These are phyloP conservation scores for Westerdykella aurantiaca DNA, from an alignment of 2,329 filamentous ascomycete genomes.

Conservation along the genomic window DNA sequence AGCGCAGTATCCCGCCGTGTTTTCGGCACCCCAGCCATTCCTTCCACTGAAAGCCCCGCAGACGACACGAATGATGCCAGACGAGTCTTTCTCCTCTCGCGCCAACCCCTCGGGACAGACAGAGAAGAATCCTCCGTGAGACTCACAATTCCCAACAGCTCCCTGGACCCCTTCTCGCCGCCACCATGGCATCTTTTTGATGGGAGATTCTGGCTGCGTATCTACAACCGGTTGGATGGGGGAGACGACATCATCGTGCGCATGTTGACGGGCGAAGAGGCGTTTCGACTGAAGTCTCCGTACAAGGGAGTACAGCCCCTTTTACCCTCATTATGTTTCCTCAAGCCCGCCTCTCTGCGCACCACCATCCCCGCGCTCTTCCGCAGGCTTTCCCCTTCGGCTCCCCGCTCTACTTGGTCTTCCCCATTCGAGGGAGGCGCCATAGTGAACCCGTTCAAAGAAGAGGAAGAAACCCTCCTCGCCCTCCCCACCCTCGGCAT, in stretches of 20 bases:
- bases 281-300: too few relatives aligned
- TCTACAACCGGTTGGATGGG: constrained; percentile 31
- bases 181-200: constrained; percentile 51
- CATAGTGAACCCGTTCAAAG: constrained; percentile 4
- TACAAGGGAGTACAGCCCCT: too few relatives aligned
- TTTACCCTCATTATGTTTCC: too few relatives aligned
- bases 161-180: not conserved
- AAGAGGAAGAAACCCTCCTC: constrained; percentile 14
- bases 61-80: not conserved
- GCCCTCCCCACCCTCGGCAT: constrained; percentile 21
- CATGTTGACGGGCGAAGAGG: constrained; percentile 15
- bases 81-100: constrained; percentile 23
- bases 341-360: constrained; percentile 18
- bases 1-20: not conserved
- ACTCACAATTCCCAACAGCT: constrained; percentile 4
- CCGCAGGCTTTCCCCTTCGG: not conserved
- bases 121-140: constrained; percentile 1
- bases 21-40: constrained; percentile 12
- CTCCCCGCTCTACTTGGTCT: too few relatives aligned
- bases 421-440: too few relatives aligned
- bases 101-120: constrained; percentile 14
- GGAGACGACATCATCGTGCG: constrained; percentile 36
- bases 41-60: not conserved
- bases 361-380: constrained; percentile 23
- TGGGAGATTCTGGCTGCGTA: constrained; percentile 51